Percentiles rank a stretch among this genome's conserved stretches.
Evolutionary conservation across 2,329 filamentous ascomycete genomes (phyloP).

Genomic region (Lecanicillium sp.): DNA sequence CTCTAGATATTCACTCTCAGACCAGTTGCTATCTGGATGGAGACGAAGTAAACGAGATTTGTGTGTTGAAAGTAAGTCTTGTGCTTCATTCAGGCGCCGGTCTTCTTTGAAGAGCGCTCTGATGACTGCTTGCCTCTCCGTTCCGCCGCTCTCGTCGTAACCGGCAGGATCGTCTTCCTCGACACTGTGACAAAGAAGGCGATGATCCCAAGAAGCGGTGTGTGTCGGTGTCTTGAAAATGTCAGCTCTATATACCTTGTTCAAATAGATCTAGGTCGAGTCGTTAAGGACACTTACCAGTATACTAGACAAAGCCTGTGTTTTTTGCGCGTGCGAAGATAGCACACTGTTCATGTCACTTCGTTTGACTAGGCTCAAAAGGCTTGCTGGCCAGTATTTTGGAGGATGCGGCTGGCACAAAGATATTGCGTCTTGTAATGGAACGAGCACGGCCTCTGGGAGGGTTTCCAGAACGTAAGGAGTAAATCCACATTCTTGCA

Average conservation of each 20-base stretch:
- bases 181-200: constrained; percentile 62
- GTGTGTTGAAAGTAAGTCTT: constrained; percentile 75
- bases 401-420: constrained; percentile 77
- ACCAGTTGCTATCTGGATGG: constrained; percentile 65
- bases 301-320: constrained; percentile 27
- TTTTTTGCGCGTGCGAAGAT: constrained; percentile 27
- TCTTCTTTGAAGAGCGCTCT: constrained; percentile 87
- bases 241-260: neutral
- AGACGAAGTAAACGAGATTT: constrained; percentile 74
- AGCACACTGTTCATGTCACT: constrained; percentile 69
- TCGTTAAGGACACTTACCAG: too few species aligned
- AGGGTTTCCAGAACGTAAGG: constrained; percentile 66
- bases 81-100: constrained; percentile 78
- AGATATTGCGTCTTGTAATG: constrained; percentile 76
- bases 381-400: constrained; percentile 60
- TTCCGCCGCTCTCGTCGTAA: constrained; percentile 73
- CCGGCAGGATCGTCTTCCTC: constrained; percentile 52
- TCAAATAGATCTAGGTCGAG: too few species aligned
- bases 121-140: constrained; percentile 75
- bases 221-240: constrained; percentile 48
- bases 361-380: constrained; percentile 70
- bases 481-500: constrained; percentile 63
- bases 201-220: constrained; percentile 63
- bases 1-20: constrained; percentile 81
- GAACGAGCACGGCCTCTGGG: constrained; percentile 74